Conservation (phyloP, 2,329 filamentous ascomycete species). For the Septoria linicola region DNA sequence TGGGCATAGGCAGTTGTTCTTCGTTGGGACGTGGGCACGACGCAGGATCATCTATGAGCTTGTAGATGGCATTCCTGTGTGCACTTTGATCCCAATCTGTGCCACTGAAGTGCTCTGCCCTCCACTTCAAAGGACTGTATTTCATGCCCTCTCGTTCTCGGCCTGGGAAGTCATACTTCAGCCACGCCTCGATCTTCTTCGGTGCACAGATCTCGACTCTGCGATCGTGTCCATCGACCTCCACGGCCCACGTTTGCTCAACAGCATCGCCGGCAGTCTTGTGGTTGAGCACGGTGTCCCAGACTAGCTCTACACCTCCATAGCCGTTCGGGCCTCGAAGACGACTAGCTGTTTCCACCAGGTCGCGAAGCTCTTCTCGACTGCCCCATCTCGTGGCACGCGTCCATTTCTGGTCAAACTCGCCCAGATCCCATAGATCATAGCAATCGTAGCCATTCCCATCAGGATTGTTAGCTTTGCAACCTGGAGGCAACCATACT, state of each 20-base stretch:
- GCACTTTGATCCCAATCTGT: conserved; percentile 63
- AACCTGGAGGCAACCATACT: conserved; percentile 68
- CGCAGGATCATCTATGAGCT: conserved; percentile 53
- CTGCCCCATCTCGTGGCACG: conserved; percentile 67
- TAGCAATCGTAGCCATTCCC: conserved; percentile 68
- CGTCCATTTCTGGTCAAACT: conserved; percentile 69
- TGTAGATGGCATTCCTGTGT: conserved; percentile 62
- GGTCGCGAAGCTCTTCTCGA: conserved; percentile 58
- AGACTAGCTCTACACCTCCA: conserved; percentile 58
- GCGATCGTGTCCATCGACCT: conserved; percentile 60
- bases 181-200: conserved; percentile 66
- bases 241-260: conserved; percentile 62
- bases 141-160: conserved; percentile 49
- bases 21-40: conserved; percentile 31
- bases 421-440: conserved; percentile 65
- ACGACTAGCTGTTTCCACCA: conserved; percentile 54
- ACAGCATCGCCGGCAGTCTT: conserved; percentile 67
- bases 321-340: conserved; percentile 26
- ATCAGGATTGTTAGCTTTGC: conserved; percentile 61
- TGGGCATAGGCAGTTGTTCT: conserved; percentile 24
- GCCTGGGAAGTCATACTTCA: conserved; percentile 64
- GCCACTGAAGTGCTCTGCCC: conserved; percentile 66
- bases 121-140: conserved; percentile 64
- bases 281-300: conserved; percentile 72
- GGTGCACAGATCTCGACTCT: conserved; percentile 55